A percentile compares a stretch with the other conserved stretches of the same genome.
These are phyloP conservation scores for Malassezia caprae DNA, from an alignment of 1,284 basidiomycete species.

Conservation along the genomic window DNA sequence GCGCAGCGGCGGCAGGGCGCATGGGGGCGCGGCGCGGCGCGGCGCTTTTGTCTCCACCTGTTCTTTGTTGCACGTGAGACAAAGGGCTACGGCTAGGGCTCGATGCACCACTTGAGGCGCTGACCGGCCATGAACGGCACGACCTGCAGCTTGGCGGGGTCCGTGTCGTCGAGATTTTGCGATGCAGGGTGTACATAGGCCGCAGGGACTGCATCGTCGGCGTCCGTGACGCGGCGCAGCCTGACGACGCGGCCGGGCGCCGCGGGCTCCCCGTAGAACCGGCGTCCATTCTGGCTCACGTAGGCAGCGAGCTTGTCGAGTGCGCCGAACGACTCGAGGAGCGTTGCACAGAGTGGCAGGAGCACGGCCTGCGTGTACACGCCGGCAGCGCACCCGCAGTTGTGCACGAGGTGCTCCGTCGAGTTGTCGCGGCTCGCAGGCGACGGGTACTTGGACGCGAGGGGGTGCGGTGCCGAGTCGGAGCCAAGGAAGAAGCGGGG, in stretches of 20 bases:
- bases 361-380: constrained; percentile 46
- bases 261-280: constrained; percentile 34
- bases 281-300: constrained; percentile 37
- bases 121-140: constrained; percentile 88
- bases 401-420: constrained; percentile 22
- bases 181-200: constrained; percentile 33
- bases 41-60: not conserved
- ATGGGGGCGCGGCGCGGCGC: not conserved
- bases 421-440: constrained; percentile 20
- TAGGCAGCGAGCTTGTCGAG: constrained; percentile 38
- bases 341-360: constrained; percentile 42
- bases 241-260: constrained; percentile 18
- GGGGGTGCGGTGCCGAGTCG: constrained; percentile 88
- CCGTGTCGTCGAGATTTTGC: constrained; percentile 19
- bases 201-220: constrained; percentile 21
- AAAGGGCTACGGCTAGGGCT: not conserved
- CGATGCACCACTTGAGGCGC: constrained; percentile 70
- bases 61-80: not conserved
- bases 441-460: constrained; percentile 63
- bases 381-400: constrained; percentile 44
- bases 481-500: constrained; percentile 95
- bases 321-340: constrained; percentile 44
- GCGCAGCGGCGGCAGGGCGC: not conserved
- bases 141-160: constrained; percentile 52
- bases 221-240: constrained; percentile 21